Base-by-base conservation (phyloP, 73 alveolate genomes). In the Stentor roeselii region DNA sequence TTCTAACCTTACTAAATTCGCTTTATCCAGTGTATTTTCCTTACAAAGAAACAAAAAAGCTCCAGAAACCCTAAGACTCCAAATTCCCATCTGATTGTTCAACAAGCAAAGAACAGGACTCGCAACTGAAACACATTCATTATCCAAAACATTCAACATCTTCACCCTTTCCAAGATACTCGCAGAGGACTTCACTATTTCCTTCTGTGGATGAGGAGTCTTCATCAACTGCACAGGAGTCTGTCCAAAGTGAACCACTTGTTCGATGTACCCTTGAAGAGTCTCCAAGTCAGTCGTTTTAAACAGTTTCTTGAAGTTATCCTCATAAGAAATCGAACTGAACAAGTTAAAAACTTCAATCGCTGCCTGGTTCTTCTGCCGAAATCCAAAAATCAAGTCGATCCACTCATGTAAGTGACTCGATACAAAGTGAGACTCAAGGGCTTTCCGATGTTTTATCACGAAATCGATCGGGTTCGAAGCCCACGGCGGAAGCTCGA, bases 321-420 rank as follows among this genome's bases (percentile, higher is more conserved):
- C 94, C 76, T 97, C 99, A 86, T 97, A 97, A 58, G 99, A 92
- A 37, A 92, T 34, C 42, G 83, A 87, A 67, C 88, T 86, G 87
- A 90, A 95, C 3, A 80, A 82, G 86, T 95, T 95, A 39, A 88
- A 86, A 1, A 96, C 86, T 61, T 90, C 92, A 59, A 86, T 97
- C 38, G 99, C 98, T 76, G 91, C 97, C 74, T 89, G 93, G 50
- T 96, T 98, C 58, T 90, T 92, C 83, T 95, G 93, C 84, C 94
- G 93, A 75, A 77, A 94, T 6, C 99, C 99, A 84, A 91, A 94
- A 3, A 95, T 93, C 59, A 86, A 87, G 75, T 95, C 99, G 75
- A 95, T 92, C 99, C 99, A 95, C 60, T 84, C 39, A 86, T 87
- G 75, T 14, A 95, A 78, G 40, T 86, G 86, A 11, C 60, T 36